Evolutionary conservation across 192 early-diverging fungal species (phyloP), one percentile per base, ranked within the genome.

Genomic region (Coemansia sp.): DNA sequence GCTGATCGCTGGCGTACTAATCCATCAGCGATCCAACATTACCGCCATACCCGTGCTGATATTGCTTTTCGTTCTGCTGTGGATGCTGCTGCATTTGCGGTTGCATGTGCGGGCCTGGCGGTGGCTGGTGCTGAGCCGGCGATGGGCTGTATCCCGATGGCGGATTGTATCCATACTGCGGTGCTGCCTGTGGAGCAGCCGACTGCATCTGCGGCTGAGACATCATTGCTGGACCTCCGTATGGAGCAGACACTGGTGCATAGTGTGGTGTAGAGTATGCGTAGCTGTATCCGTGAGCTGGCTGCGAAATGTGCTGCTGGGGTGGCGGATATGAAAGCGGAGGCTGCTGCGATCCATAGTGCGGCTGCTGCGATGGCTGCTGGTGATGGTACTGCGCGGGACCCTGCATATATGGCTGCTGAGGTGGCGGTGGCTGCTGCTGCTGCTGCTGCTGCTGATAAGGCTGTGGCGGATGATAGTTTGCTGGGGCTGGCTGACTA

Each of bases 31-130:
- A 65, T 3, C 58, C 60, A 16, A 59, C 51, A 49, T 70, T 77
- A 43, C 73, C 73, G 23, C 73, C 73, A 26, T 77, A 77, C 33
- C 73, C 73, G 52, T 77, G 73, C 39, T 63, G 68, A 39, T 68
- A 75, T 30, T 59, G 61, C 28, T 55, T 59, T 20, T 63, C 65
- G n/a, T 59, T 59, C 56, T 65, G 23, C 23, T 26, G 23, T 4
- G 1, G 23, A 3, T 26, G 63, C 47, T 59, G 67, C 10, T 50
- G 61, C 53, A 39, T 57, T 26, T 45, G 68, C 6, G 52, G 59
- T 3, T 37, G 66, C 23, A 26, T 26, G 23, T 26, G 23, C 23
- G 23, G 23, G 2, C 57, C 19, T 65, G 41, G 44, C 39, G 41
- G 28, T 33, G 53, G 23, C 30, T 33, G 55, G 18, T 38, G 50